Percentiles rank a stretch among this genome's conserved stretches.
Evolutionary conservation across 345 rosid species (phyloP).

Genomic region (Hibiscus mutabilis): DNA sequence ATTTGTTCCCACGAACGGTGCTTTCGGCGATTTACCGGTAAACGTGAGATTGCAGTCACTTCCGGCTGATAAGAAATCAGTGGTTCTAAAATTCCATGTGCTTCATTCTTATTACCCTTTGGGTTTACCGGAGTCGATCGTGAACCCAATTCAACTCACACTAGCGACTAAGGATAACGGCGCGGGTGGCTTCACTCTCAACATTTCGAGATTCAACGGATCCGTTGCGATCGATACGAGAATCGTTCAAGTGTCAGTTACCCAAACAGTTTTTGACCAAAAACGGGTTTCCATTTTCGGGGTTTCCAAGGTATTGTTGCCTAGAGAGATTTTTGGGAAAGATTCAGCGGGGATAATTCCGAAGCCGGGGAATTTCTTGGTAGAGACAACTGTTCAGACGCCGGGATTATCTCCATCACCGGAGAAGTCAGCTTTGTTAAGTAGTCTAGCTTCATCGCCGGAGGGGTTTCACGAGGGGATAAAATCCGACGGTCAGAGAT

Average conservation of each 20-base stretch:
- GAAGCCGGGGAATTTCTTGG: constrained; percentile 9
- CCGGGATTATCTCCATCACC: constrained; percentile 46
- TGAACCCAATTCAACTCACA: constrained; percentile 86
- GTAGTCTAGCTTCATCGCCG: constrained; percentile 40
- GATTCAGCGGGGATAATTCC: constrained; percentile 18
- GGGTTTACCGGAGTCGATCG: constrained; percentile 81
- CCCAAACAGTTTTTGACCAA: constrained; percentile 82
- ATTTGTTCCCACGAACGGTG: constrained; percentile 72
- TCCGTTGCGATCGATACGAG: constrained; percentile 75
- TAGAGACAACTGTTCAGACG: constrained; percentile 29
- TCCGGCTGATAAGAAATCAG: constrained; percentile 63
- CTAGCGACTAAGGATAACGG: constrained; percentile 77
- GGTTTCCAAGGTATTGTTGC: constrained; percentile 72
- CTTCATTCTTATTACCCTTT: constrained; percentile 87
- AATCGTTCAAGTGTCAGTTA: constrained; percentile 68
- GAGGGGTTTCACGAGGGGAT: constrained; percentile 32
- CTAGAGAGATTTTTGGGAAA: constrained; percentile 62
- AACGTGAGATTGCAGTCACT: constrained; percentile 59
- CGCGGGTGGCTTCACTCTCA: constrained; percentile 71
- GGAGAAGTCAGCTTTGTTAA: constrained; percentile 29
- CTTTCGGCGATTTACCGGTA: constrained; percentile 66
- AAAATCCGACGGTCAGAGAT: constrained; percentile 27
- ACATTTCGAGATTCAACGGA: constrained; percentile 73
- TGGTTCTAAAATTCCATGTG: constrained; percentile 72
- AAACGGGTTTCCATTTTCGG: constrained; percentile 87